These are phyloP conservation scores for Rhodofomes roseus DNA, from an alignment of 1,284 basidiomycete species.

Conservation along the genomic window DNA sequence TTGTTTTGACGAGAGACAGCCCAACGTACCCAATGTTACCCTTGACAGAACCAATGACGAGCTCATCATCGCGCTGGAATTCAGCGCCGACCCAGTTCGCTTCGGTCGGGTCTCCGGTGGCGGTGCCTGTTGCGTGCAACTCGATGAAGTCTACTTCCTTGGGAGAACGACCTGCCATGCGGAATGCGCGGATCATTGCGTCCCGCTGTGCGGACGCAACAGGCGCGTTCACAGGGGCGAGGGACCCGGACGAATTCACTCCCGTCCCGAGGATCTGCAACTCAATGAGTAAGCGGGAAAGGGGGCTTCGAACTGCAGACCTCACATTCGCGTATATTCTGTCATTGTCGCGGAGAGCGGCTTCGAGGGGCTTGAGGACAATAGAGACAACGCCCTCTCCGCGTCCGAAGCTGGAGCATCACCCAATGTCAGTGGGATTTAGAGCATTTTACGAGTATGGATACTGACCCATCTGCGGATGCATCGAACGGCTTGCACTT, in stretches of 20 bases:
- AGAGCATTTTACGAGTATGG: not conserved
- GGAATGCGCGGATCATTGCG: constrained; percentile 31
- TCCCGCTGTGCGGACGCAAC: constrained; percentile 34
- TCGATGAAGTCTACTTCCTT: constrained; percentile 2
- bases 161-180: constrained; percentile 26
- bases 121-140: constrained; percentile 30
- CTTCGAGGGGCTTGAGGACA: constrained; percentile 24
- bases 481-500: constrained; percentile 49
- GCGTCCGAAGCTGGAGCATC: constrained; percentile 18
- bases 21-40: constrained; percentile 42
- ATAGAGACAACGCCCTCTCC: constrained; percentile 24
- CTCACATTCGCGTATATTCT: constrained; percentile 25
- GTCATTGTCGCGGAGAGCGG: constrained; percentile 25
- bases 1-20: too few relatives aligned
- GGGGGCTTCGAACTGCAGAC: not conserved
- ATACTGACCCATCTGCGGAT: constrained; percentile 38
- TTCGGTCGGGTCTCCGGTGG: constrained; percentile 46
- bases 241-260: constrained; percentile 35
- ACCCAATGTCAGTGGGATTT: not conserved
- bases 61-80: constrained; percentile 27
- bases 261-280: constrained; percentile 37
- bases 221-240: constrained; percentile 35
- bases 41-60: constrained; percentile 42
- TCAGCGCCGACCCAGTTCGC: constrained; percentile 42
- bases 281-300: not conserved